Base-by-base conservation (phyloP, 75 land plant genomes). In the Pinus albicaulis region DNA sequence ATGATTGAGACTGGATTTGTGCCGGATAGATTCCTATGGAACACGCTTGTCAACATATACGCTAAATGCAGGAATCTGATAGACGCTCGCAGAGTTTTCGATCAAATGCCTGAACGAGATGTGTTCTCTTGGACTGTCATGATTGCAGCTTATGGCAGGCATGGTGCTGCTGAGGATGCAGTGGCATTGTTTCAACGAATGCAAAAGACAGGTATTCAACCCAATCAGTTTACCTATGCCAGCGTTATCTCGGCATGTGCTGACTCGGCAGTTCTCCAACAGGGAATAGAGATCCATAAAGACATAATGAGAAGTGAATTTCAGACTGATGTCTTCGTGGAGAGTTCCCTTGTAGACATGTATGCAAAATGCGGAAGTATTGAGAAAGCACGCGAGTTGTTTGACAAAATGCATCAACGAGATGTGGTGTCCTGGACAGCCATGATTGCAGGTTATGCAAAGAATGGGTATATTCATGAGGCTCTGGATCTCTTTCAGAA, bases 391-490 rank as follows among this genome's bases (percentile, higher is more conserved):
- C 74, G 84, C 7, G 44, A 48, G 20, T 52, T 87, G 41, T 89
- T 92, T 75, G 80, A 81, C 60, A 81, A 77, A 25, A 92, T 89
- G 86, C 70, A 78, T 12, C 66, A 79, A 59, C 82, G 81, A 2
- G 87, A 88, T 73, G 73, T 83, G 3, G 83, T 88, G 17, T 80
- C 91, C 1, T 87, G 72, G 53, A 93, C 85, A 57, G 83, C 91
- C 25, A 84, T 93, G 82, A 90, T 93, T 68, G 82, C 80, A 19
- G 90, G 79, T 23, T 85, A 85, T 59, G 81, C 84, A 36, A 84
- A 88, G 25, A 80, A 85, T 68, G 95, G 95, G 0, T 64, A 69
- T 23, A 85, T 75, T 1, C 74, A 72, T n/a, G 81, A 92, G 20
- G 87, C 92, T 26, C 62, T 90, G 52, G 60, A 23, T 53, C 70